A percentile compares a stretch with the other conserved stretches of the same genome.
These are phyloP conservation scores for Erodium trifolium DNA, from an alignment of 441 rosid species.

Conservation along the genomic window DNA sequence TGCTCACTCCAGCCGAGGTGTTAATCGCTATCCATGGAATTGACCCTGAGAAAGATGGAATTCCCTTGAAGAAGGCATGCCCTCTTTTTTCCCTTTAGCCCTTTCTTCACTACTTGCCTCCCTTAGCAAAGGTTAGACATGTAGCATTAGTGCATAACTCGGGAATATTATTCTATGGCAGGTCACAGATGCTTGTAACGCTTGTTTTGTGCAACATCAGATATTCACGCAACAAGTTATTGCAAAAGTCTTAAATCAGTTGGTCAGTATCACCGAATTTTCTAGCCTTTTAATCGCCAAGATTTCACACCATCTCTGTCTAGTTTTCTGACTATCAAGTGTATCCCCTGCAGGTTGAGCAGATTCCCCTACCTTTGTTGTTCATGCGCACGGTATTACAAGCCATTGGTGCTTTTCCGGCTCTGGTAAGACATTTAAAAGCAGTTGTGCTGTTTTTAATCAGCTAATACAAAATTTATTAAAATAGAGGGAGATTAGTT, in stretches of 20 bases:
- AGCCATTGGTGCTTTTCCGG: conserved; percentile 95
- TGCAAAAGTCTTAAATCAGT: conserved; percentile 92
- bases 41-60: conserved; percentile 83
- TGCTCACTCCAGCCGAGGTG: conserved; percentile 78
- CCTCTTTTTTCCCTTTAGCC: neutral
- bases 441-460: neutral
- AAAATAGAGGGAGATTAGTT: no score
- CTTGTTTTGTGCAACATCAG: conserved; percentile 86
- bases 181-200: conserved; percentile 95
- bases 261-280: conserved; percentile 48
- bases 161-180: conserved; percentile 30
- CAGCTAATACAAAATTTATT: no score
- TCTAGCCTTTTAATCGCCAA: conserved; percentile 11
- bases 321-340: conserved; percentile 16
- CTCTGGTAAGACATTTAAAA: conserved; percentile 51
- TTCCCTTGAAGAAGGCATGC: conserved; percentile 83
- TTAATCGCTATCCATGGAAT: conserved; percentile 88
- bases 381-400: conserved; percentile 99
- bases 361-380: conserved; percentile 90
- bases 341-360: conserved; percentile 72
- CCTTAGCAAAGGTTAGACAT: conserved; percentile 7
- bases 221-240: conserved; percentile 92
- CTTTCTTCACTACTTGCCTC: conserved; percentile 12
- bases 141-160: conserved; percentile 16
- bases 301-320: conserved; percentile 13